A percentile compares a stretch with the other conserved stretches of the same genome.
These are phyloP conservation scores for Citrus cavaleriei DNA, from an alignment of 345 rosid genomes.

Conservation along the genomic window DNA sequence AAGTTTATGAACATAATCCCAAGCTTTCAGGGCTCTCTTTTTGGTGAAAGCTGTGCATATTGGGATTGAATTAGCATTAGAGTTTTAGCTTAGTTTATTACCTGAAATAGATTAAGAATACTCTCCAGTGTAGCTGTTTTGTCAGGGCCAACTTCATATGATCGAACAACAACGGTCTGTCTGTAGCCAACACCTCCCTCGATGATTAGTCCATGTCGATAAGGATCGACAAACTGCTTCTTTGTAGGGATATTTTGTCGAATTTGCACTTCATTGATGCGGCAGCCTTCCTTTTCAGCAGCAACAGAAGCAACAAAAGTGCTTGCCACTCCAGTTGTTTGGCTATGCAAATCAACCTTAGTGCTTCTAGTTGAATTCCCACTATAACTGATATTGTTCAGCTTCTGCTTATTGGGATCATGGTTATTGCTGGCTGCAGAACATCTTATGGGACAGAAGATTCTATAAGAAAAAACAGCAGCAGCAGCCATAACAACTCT, in stretches of 20 bases:
- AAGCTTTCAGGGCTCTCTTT: not conserved
- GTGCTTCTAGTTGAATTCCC: slow-evolving; percentile 15
- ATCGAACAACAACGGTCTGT: slow-evolving; percentile 58
- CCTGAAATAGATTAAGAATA: slow-evolving; percentile 67
- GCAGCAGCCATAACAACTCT: slow-evolving; percentile 9
- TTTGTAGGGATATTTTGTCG: slow-evolving; percentile 56
- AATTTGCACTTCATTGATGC: slow-evolving; percentile 21
- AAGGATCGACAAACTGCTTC: slow-evolving; percentile 55
- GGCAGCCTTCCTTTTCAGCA: slow-evolving; percentile 19
- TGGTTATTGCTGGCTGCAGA: slow-evolving; percentile 12
- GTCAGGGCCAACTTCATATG: slow-evolving; percentile 70
- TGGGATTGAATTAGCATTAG: not conserved
- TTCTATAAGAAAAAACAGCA: slow-evolving; percentile 22
- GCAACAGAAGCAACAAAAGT: slow-evolving; percentile 14
- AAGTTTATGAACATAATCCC: not conserved
- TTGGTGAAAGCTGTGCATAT: not conserved
- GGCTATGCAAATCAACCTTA: slow-evolving; percentile 16
- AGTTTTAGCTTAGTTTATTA: not conserved
- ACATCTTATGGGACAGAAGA: slow-evolving; percentile 21
- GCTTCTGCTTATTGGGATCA: slow-evolving; percentile 25
- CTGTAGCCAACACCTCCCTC: slow-evolving; percentile 53
- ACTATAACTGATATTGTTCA: slow-evolving; percentile 24
- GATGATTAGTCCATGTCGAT: slow-evolving; percentile 54
- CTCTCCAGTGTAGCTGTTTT: slow-evolving; percentile 58
- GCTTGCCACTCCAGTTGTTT: slow-evolving; percentile 22